Evolutionary conservation across 257 asterid genomes (phyloP), one percentile per base, ranked within the genome.

Genomic region (Ilex asprella): DNA sequence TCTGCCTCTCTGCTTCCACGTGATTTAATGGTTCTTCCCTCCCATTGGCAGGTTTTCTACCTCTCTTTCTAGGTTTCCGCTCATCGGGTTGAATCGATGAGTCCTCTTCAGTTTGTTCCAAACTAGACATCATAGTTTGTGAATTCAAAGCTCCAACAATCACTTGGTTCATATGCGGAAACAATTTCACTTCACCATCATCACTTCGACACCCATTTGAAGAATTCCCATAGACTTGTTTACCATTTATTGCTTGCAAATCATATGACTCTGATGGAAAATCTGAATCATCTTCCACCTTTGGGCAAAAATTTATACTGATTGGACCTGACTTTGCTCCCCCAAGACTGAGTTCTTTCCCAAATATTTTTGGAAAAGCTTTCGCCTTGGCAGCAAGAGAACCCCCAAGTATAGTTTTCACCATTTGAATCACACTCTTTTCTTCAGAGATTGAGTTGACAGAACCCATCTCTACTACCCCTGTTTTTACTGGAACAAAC

Each of bases 1-100:
- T 87, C 77, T 91, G 98, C 65, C 98, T 85, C 70, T 91, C 98
- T 1, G 98, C 96, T 67, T 84, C 95, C 63, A 91, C 95, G 3
- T 91, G 98, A 62, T 91, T 91, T 60, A 91, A 54, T 0, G 97
- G 87, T 64, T 91, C 97, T 30, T 87, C 97, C 72, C 96, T 84
- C 70, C 96, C 97, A 21, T 86, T 86, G 35, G 95, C 91, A 0
- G 95, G 96, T 64, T 88, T 91, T 47, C 98, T 73, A 1, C 98
- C 97, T 67, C 98, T 69, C 73, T 87, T 91, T 60, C 96, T 79
- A n/a, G 94, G 95, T 67, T 74, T 85, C 56, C 67, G 86, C 5
- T 86, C 95, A n/a, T 89, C 95, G 2, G 86, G 62, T 56, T 79
- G 78, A 30, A 85, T 27, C 32, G 70, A 69, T 0, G 72, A 58